Percentiles rank a stretch among this genome's conserved stretches.
Conservation (phyloP, 2,329 filamentous ascomycete species). For the Fusarium dimerum region DNA sequence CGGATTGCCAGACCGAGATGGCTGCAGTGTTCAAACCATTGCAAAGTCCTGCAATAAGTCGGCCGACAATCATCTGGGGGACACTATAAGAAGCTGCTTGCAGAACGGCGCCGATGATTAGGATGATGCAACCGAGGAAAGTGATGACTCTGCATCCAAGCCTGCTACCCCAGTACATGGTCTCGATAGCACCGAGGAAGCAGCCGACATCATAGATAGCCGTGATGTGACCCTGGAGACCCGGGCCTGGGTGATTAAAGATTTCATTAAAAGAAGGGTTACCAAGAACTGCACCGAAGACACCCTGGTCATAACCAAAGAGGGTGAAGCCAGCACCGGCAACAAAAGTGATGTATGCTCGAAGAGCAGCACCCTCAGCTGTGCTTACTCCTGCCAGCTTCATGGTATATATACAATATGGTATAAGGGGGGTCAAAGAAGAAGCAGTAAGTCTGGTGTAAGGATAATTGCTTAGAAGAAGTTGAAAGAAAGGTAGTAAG, state of each 20-base stretch:
- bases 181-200: constrained; percentile 7
- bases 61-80: constrained; percentile 31
- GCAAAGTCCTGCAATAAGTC: constrained; percentile 40
- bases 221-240: constrained; percentile 2
- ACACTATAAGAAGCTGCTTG: constrained; percentile 13
- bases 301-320: constrained; percentile 4
- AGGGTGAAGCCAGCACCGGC: constrained; percentile 1
- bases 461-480: no score
- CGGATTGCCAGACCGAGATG: constrained; percentile 40
- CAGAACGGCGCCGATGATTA: constrained; percentile 6
- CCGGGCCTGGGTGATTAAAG: constrained; percentile 1
- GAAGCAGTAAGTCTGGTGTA: no score
- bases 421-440: no score
- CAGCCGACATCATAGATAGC: constrained; percentile 12
- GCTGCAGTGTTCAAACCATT: constrained; percentile 45
- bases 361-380: neutral
- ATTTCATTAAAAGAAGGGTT: constrained; percentile 1
- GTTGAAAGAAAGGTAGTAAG: no score
- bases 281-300: constrained; percentile 3
- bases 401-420: no score
- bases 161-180: constrained; percentile 6
- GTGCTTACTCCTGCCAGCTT: no score
- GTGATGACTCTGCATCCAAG: constrained; percentile 4
- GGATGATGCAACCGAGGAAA: constrained; percentile 3
- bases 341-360: constrained; percentile 1